phyloP scores from a whole-genome alignment of 2,329 filamentous ascomycete genomes.

The Claviceps maximensis region DNA sequence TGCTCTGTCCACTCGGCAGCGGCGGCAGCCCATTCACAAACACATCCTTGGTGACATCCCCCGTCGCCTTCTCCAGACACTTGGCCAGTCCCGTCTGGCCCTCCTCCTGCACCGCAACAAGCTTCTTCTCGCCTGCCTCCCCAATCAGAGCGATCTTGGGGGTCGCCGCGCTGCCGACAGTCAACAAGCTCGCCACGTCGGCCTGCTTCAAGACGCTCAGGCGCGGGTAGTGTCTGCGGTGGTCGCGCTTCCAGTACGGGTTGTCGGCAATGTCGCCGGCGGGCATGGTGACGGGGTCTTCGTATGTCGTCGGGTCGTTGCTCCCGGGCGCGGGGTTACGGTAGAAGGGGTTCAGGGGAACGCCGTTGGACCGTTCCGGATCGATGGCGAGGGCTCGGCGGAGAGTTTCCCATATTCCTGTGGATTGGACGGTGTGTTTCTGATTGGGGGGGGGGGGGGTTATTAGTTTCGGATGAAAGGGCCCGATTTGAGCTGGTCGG shows the following conservation, averaged over 20 bases:
- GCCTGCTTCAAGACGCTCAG: constrained; percentile 70
- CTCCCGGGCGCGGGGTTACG: constrained; percentile 57
- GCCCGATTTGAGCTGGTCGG: background rate
- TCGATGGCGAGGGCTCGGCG: constrained; percentile 71
- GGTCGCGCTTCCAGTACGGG: constrained; percentile 74
- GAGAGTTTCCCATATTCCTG: constrained; percentile 75
- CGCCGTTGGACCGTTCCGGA: constrained; percentile 75
- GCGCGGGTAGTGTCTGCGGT: constrained; percentile 67
- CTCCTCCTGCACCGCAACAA: constrained; percentile 65
- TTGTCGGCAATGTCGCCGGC: constrained; percentile 31
- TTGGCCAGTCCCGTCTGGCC: constrained; percentile 61
- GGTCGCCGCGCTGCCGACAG: constrained; percentile 64
- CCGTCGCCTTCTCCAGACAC: constrained; percentile 47
- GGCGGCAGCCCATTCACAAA: constrained; percentile 73
- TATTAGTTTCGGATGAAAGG: too few relatives aligned
- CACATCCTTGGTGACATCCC: constrained; percentile 45
- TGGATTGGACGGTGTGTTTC: constrained; percentile 94
- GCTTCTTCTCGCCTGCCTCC: constrained; percentile 44
- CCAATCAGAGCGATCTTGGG: constrained; percentile 74
- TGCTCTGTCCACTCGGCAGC: constrained; percentile 58
- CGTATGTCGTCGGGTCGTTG: constrained; percentile 24
- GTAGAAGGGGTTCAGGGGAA: constrained; percentile 87
- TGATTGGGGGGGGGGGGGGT: constrained; percentile 22
- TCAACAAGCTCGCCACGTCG: constrained; percentile 74
- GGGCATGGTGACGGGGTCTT: constrained; percentile 44